These are phyloP conservation scores for Trichophyton simii DNA, from an alignment of 2,329 filamentous ascomycete genomes.

Conservation along the genomic window DNA sequence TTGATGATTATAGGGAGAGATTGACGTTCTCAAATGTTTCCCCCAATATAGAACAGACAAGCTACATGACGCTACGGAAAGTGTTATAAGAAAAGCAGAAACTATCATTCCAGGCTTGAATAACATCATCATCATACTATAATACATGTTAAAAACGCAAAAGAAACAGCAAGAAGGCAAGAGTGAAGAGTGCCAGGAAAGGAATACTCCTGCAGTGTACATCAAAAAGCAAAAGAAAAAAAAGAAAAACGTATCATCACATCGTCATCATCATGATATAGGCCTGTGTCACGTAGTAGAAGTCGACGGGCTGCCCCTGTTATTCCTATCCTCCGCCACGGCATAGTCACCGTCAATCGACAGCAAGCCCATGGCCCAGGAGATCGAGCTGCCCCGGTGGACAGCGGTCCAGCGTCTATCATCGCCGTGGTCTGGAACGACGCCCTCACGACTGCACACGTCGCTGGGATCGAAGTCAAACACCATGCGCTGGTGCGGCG, in stretches of 20 bases:
- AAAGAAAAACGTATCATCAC: neutral
- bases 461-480: neutral
- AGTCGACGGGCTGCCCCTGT: no score
- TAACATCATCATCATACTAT: neutral
- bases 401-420: constrained; percentile 48
- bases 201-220: neutral
- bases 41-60: neutral
- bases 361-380: constrained; percentile 67
- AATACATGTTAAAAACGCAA: neutral
- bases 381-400: constrained; percentile 50
- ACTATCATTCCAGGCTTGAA: neutral
- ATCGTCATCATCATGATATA: neutral
- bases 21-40: neutral
- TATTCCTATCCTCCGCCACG: neutral
- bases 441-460: constrained; percentile 15
- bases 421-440: constrained; percentile 17
- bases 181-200: no score
- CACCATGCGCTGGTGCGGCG: constrained; percentile 49
- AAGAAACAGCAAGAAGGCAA: no score
- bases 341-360: constrained; percentile 58
- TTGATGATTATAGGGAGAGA: no score
- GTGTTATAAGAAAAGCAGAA: neutral
- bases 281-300: neutral
- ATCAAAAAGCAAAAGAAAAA: neutral
- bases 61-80: neutral